Base-by-base conservation (phyloP, 352 stramenopile genomes). In the Pythium pectinolyticum region DNA sequence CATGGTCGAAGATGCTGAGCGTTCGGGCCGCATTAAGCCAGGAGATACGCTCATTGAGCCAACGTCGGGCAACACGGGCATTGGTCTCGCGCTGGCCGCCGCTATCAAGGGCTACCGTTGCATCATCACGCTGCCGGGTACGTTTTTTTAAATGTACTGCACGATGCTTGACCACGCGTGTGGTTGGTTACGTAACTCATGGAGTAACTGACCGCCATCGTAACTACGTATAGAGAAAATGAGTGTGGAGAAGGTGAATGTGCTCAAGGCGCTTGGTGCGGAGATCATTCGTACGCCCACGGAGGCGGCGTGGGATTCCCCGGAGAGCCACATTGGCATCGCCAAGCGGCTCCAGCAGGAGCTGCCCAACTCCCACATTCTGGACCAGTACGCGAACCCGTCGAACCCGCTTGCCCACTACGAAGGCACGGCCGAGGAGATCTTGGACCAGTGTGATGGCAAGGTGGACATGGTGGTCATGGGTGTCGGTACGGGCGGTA, bases 31-130 rank as follows among this genome's bases (percentile, higher is more conserved):
- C n/a, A 97, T 99, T 54, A 97, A 96, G 56, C 84, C 88, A 5
- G 96, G 96, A 10, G 92, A 98, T 65, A 98, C 92, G 31, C 72
- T 99, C 22, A 98, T 99, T 48, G 97, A 99, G 75, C 96, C 96
- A 2, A 99, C 97, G 15, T 98, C 86, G n/a, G 97, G 96, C 43
- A 99, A 99, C 73, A 99, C 97, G 24, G 95, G 96, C 37, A 99
- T 99, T 54, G 96, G 94, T 7, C 79, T 99, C 27, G 96, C 97
- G 28, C 89, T 99, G 56, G 92, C 96, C 5, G 92, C 95, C n/a
- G 96, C 96, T 39, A 90, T 96, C 62, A 98, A 98, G 73, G 96
- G 96, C 46, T 99, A 99, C 77, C 77, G 87, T 47, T 94, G 86
- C 71, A 97, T 97, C 68, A 94, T 98, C 63, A 97, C 86, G 27